Evolutionary conservation across 768 basidiomycete species (phyloP).

Genomic region (Leucocoprinus leucothites): DNA sequence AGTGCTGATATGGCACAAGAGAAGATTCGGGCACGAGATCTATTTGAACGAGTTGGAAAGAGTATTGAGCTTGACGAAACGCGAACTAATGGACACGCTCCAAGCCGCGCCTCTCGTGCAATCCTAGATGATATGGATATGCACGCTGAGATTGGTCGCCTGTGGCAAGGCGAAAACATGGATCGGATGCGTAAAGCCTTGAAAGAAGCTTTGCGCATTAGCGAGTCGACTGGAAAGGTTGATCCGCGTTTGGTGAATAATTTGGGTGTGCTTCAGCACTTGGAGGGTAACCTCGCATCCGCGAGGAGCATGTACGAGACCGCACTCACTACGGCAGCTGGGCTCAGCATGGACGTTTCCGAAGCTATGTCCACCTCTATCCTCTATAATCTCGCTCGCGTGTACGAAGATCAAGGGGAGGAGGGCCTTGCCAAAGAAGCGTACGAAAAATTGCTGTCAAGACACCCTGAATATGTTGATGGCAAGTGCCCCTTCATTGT

Average conservation of each 20-base stretch:
- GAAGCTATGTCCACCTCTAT: conserved; percentile 81
- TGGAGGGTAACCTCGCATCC: conserved; percentile 56
- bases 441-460: conserved; percentile 80
- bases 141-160: conserved; percentile 84
- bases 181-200: conserved; percentile 74
- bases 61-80: conserved; percentile 62
- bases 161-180: conserved; percentile 82
- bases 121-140: conserved; percentile 81
- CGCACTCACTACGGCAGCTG: conserved; percentile 59
- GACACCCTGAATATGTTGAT: conserved; percentile 95
- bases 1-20: conserved; percentile 71
- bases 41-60: conserved; percentile 75
- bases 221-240: conserved; percentile 43
- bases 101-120: conserved; percentile 41
- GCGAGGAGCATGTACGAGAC: conserved; percentile 70
- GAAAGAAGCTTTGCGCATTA: conserved; percentile 67
- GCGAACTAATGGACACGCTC: conserved; percentile 38
- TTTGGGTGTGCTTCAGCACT: conserved; percentile 69
- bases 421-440: conserved; percentile 74
- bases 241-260: conserved; percentile 81
- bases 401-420: conserved; percentile 85
- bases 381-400: conserved; percentile 88
- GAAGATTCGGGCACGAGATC: conserved; percentile 68
- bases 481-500: conserved; percentile 49
- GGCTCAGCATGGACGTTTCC: conserved; percentile 40